Conservation (phyloP, 2,329 filamentous ascomycete species). For the Colletotrichum tanaceti region DNA sequence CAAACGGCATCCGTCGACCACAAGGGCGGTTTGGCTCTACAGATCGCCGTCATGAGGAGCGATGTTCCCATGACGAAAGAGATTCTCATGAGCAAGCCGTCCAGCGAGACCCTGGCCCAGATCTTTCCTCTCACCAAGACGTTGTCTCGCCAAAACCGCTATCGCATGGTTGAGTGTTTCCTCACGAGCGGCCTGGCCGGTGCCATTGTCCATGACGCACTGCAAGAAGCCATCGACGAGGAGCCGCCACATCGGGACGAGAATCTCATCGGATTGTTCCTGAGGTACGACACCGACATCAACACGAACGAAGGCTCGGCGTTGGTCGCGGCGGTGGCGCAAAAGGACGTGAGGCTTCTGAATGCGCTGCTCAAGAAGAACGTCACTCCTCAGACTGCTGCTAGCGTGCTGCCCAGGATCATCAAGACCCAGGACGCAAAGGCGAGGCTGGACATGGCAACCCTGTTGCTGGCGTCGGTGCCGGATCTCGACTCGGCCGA, state of each 20-base stretch:
- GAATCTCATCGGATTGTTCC: conserved; percentile 62
- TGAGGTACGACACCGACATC: conserved; percentile 64
- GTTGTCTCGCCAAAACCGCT: conserved; percentile 57
- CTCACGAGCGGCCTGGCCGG: conserved; percentile 61
- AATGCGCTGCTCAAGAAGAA: conserved; percentile 58
- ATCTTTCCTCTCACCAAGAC: conserved; percentile 62
- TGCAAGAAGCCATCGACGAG: conserved; percentile 65
- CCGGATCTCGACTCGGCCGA: conserved; percentile 56
- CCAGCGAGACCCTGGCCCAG: conserved; percentile 58
- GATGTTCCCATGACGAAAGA: conserved; percentile 58
- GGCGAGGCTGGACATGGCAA: conserved; percentile 59
- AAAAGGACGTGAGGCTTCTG: conserved; percentile 60
- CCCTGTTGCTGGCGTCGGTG: conserved; percentile 59
- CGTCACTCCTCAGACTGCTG: conserved; percentile 59
- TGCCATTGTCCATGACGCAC: conserved; percentile 58
- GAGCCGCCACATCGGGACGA: conserved; percentile 60
- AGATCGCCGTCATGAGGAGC: conserved; percentile 59
- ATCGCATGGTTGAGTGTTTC: conserved; percentile 62
- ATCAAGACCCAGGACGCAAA: conserved; percentile 58
- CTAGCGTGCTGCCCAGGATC: conserved; percentile 60
- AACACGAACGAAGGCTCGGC: conserved; percentile 65
- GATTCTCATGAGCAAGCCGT: conserved; percentile 61
- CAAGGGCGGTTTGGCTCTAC: conserved; percentile 63
- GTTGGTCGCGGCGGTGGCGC: conserved; percentile 60
- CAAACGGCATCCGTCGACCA: conserved; percentile 65